phyloP scores from a whole-genome alignment of 1,284 basidiomycete species.

The Meripilus lineatus region DNA sequence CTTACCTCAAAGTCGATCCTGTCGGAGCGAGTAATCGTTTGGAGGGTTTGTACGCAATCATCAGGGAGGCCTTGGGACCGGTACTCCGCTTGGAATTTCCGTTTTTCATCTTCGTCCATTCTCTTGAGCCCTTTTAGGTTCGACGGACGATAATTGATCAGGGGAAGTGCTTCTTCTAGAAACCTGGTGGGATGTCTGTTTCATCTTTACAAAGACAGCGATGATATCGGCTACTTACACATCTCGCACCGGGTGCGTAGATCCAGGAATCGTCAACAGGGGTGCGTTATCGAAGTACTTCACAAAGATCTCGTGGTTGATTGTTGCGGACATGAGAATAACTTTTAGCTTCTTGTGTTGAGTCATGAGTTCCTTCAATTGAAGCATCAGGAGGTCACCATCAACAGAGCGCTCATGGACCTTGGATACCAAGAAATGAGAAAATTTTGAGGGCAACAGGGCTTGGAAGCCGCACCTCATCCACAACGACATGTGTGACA shows the following conservation, averaged over 20 bases:
- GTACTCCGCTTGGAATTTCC: constrained; percentile 43
- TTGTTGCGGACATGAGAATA: constrained; percentile 86
- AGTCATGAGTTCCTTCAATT: constrained; percentile 73
- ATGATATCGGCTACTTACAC: constrained; percentile 38
- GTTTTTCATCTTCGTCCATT: constrained; percentile 46
- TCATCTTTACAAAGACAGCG: neutral
- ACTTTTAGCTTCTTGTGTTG: constrained; percentile 75
- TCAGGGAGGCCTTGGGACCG: constrained; percentile 51
- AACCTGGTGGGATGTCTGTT: constrained; percentile 43
- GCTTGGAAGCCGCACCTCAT: constrained; percentile 59
- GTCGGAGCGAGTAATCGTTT: constrained; percentile 57
- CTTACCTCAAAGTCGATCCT: constrained; percentile 72
- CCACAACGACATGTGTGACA: constrained; percentile 86
- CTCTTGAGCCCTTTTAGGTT: constrained; percentile 33
- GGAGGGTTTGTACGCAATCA: constrained; percentile 49
- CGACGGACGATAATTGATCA: constrained; percentile 44
- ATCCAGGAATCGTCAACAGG: constrained; percentile 80
- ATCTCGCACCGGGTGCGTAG: constrained; percentile 77
- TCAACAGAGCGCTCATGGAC: constrained; percentile 91
- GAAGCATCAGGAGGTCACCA: constrained; percentile 86
- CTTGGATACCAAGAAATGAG: constrained; percentile 30
- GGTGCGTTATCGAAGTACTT: constrained; percentile 82
- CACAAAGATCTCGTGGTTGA: constrained; percentile 81
- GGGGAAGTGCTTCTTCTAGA: constrained; percentile 73
- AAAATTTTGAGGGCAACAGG: neutral